phyloP scores from a whole-genome alignment of 331 rosid genomes.

The Ulmus americana region DNA sequence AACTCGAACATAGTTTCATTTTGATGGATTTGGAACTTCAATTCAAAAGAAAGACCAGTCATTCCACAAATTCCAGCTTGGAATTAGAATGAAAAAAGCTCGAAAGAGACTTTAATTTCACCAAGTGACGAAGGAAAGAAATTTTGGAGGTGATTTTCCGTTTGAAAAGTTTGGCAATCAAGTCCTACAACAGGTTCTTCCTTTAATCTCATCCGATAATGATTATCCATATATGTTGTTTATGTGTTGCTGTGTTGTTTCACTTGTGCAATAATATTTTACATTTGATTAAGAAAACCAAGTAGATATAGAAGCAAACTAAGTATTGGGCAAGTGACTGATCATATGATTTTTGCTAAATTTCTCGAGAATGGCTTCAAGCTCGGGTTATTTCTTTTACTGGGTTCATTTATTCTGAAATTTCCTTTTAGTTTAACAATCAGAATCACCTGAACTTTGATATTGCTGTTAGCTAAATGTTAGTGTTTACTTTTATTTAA shows the following conservation, averaged over 20 bases:
- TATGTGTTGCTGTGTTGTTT: background rate
- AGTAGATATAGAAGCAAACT: background rate
- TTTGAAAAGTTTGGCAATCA: background rate
- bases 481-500: background rate
- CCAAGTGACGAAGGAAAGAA: background rate
- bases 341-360: background rate
- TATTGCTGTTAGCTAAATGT: background rate
- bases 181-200: constrained; percentile 11
- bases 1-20: background rate
- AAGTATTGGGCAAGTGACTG: background rate
- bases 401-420: background rate
- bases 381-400: background rate
- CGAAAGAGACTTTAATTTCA: background rate
- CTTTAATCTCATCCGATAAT: background rate
- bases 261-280: background rate
- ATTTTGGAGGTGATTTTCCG: background rate
- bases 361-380: background rate
- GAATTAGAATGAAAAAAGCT: background rate
- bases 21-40: background rate
- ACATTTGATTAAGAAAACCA: background rate
- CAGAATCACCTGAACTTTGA: background rate
- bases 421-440: background rate
- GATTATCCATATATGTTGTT: background rate
- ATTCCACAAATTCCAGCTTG: background rate
- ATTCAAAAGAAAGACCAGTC: background rate